Evolutionary conservation across 2,329 filamentous ascomycete species (phyloP).

Genomic region (Ascomycota sp.): DNA sequence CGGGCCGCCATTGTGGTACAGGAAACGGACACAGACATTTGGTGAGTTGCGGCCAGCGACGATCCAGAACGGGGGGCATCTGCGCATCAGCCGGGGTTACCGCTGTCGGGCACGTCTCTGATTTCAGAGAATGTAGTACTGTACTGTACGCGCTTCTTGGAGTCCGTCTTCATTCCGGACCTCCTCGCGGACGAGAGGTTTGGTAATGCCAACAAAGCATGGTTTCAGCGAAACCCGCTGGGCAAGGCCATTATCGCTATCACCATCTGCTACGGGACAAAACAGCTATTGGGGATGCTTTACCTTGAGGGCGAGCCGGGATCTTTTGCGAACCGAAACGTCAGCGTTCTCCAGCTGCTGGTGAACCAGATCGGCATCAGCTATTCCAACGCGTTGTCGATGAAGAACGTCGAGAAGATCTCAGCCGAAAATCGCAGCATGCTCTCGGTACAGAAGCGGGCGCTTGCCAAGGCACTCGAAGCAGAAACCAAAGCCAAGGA

Average conservation of each 20-base stretch:
- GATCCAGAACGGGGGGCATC: constrained; percentile 48
- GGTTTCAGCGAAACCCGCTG: constrained; percentile 45
- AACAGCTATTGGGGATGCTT: constrained; percentile 49
- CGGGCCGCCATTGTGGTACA: constrained; percentile 56
- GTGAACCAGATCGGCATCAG: constrained; percentile 63
- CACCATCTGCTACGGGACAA: constrained; percentile 53
- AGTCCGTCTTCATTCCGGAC: constrained; percentile 55
- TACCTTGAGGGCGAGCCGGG: constrained; percentile 59
- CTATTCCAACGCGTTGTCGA: constrained; percentile 45
- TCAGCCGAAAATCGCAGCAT: constrained; percentile 61
- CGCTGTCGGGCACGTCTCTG: constrained; percentile 42
- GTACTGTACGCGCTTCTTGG: constrained; percentile 58
- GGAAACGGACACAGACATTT: constrained; percentile 39
- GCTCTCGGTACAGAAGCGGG: constrained; percentile 56
- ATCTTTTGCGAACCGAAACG: constrained; percentile 56
- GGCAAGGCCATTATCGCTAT: constrained; percentile 64
- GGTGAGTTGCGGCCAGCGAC: constrained; percentile 56
- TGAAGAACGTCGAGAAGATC: constrained; percentile 56
- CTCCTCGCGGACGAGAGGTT: constrained; percentile 58
- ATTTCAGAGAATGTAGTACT: constrained; percentile 61
- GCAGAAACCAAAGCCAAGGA: constrained; percentile 59
- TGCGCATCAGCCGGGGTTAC: constrained; percentile 44
- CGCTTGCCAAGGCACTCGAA: constrained; percentile 49
- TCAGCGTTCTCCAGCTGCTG: constrained; percentile 45
- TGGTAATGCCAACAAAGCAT: constrained; percentile 50